These are phyloP conservation scores for Trichaptum fuscoviolaceum DNA, from an alignment of 768 basidiomycete species.

Conservation along the genomic window DNA sequence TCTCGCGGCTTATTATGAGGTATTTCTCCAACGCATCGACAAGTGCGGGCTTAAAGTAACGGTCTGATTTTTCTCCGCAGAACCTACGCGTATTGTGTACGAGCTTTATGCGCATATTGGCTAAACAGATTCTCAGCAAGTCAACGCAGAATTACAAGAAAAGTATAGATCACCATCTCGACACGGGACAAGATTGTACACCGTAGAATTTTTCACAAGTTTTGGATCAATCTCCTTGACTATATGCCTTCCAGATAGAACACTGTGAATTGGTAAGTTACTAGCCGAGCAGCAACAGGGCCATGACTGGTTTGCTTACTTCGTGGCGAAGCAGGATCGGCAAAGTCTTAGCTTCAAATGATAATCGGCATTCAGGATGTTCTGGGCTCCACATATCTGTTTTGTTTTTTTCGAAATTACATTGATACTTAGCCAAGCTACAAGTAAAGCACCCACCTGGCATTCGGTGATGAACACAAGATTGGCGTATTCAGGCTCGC, in stretches of 20 bases:
- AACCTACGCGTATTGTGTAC: neutral
- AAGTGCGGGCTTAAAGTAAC: neutral
- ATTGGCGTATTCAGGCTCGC: neutral
- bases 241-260: neutral
- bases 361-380: neutral
- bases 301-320: neutral
- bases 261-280: neutral
- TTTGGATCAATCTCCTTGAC: neutral
- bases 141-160: neutral
- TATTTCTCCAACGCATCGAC: neutral
- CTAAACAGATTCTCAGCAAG: neutral
- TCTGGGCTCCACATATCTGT: neutral
- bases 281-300: no score
- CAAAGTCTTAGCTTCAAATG: neutral
- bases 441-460: neutral
- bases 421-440: neutral
- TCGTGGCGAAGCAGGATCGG: neutral
- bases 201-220: neutral
- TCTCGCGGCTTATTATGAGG: neutral
- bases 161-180: neutral
- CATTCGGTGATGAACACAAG: neutral
- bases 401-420: neutral
- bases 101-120: neutral
- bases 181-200: neutral
- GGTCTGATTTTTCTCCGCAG: no score